phyloP scores from a whole-genome alignment of 1,284 basidiomycete species.

The Acaromyces ingoldii region DNA sequence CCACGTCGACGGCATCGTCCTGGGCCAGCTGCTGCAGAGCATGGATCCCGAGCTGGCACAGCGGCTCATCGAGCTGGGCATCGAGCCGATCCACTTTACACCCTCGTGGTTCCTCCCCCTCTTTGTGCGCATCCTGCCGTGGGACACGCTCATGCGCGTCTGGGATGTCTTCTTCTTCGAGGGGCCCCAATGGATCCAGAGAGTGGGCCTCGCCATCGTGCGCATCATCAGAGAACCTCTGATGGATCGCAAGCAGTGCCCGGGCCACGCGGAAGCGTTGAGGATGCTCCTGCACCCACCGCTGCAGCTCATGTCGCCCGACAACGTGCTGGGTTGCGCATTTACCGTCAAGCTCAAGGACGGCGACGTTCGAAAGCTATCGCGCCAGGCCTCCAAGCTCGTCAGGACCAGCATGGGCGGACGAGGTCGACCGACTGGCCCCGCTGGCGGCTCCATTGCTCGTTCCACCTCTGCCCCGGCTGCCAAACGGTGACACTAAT shows the following conservation, averaged over 20 bases:
- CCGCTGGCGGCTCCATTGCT: not conserved
- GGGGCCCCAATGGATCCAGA: slow-evolving; percentile 76
- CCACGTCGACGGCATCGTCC: slow-evolving; percentile 73
- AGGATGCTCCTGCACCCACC: slow-evolving; percentile 60
- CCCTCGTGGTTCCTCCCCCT: slow-evolving; percentile 54
- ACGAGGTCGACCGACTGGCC: not conserved
- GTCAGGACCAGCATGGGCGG: slow-evolving; percentile 19
- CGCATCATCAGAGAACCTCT: slow-evolving; percentile 59
- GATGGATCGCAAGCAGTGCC: slow-evolving; percentile 56
- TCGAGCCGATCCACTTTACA: slow-evolving; percentile 46
- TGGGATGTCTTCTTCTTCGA: slow-evolving; percentile 74
- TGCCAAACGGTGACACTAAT: slow-evolving; percentile 7
- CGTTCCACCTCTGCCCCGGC: slow-evolving; percentile 10
- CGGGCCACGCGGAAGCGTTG: slow-evolving; percentile 56
- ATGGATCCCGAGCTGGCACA: slow-evolving; percentile 58
- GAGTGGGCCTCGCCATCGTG: slow-evolving; percentile 71
- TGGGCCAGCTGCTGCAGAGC: slow-evolving; percentile 67
- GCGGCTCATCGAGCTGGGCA: slow-evolving; percentile 26
- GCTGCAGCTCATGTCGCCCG: slow-evolving; percentile 36
- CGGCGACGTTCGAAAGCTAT: slow-evolving; percentile 70
- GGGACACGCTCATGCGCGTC: slow-evolving; percentile 68
- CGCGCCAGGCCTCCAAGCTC: slow-evolving; percentile 37
- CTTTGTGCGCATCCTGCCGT: slow-evolving; percentile 73
- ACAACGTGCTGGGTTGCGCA: slow-evolving; percentile 62
- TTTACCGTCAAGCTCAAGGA: slow-evolving; percentile 70